Base-by-base conservation (phyloP, 2,329 filamentous ascomycete species). In the Fusarium keratoplasticum region DNA sequence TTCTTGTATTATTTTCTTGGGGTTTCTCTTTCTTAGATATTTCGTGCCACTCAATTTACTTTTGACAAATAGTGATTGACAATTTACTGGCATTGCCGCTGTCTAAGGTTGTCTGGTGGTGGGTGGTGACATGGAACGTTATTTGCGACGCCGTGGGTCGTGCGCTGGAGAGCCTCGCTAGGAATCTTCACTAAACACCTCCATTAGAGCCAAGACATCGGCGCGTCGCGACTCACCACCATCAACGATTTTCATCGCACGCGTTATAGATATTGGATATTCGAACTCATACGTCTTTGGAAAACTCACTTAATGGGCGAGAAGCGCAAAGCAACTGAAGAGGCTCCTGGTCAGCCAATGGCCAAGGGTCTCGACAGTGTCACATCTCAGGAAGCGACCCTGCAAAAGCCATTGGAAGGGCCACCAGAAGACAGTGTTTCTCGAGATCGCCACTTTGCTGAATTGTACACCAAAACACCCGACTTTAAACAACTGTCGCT, bases 401-500 rank as follows among this genome's bases (percentile, higher is more conserved):
- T 35, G 27, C 20, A 52, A n/a, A 60, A 44, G n/a, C 42, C 25
- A n/a, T 3, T 66, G 25, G 27, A 58, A 16, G 55, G 13, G 1
- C 69, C 70, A 4, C 50, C 67, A n/a, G 55, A 69, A n/a, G 71
- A 64, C 22, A 25, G 38, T 5, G 31, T 67, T 18, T 50, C 67
- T 13, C 64, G 74, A 31, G 81, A 83, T 61, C 64, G 66, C 29
- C 81, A 79, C 38, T 87, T 83, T 66, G 80, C 81, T 10, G 71
- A 81, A 6, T 78, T 89, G 0, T 89, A 88, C 73, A 64, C 74
- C 0, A 80, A 77, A 3, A 79, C 84, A 2, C 81, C 83, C 2
- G 83, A 87, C 69, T 89, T 89, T 62, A 80, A 80, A n/a, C 76
- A 82, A 9, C 77, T 89, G 1, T 83, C 83, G 0, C 76, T 77